These are phyloP conservation scores for Epichloe baconii DNA, from an alignment of 2,329 filamentous ascomycete species.

Conservation along the genomic window DNA sequence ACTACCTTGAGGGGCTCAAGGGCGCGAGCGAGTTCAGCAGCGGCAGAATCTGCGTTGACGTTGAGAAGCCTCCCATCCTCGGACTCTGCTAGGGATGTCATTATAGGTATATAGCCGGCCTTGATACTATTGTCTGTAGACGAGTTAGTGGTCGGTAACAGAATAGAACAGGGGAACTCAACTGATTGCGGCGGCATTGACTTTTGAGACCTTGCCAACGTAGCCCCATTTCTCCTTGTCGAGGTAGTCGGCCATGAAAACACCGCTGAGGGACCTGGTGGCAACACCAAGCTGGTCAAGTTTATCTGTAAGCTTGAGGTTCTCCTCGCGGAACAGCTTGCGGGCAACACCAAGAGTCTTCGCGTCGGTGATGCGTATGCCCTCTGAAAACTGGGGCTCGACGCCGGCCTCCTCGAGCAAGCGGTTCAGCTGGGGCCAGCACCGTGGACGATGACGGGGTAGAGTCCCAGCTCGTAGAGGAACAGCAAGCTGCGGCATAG, in stretches of 20 bases:
- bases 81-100: slow-evolving; percentile 94
- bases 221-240: slow-evolving; percentile 94
- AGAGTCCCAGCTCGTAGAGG: slow-evolving; percentile 87
- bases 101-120: slow-evolving; percentile 79
- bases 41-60: slow-evolving; percentile 94
- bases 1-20: slow-evolving; percentile 94
- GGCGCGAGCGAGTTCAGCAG: slow-evolving; percentile 78
- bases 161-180: not conserved
- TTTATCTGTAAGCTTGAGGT: slow-evolving; percentile 80
- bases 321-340: slow-evolving; percentile 90
- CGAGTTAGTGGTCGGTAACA: not conserved
- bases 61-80: slow-evolving; percentile 86
- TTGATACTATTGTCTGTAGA: slow-evolving; percentile 39
- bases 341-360: slow-evolving; percentile 86
- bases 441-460: slow-evolving; percentile 90
- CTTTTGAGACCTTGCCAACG: slow-evolving; percentile 88
- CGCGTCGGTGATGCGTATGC: slow-evolving; percentile 87
- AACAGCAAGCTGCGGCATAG: slow-evolving; percentile 82
- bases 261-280: slow-evolving; percentile 80
- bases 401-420: slow-evolving; percentile 82
- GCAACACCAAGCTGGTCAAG: slow-evolving; percentile 82
- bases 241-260: slow-evolving; percentile 86
- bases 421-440: slow-evolving; percentile 87
- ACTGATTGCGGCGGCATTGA: slow-evolving; percentile 83
- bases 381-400: slow-evolving; percentile 91